phyloP scores from a whole-genome alignment of 805 yeast genomes.

The Starmerella stigmatis region DNA sequence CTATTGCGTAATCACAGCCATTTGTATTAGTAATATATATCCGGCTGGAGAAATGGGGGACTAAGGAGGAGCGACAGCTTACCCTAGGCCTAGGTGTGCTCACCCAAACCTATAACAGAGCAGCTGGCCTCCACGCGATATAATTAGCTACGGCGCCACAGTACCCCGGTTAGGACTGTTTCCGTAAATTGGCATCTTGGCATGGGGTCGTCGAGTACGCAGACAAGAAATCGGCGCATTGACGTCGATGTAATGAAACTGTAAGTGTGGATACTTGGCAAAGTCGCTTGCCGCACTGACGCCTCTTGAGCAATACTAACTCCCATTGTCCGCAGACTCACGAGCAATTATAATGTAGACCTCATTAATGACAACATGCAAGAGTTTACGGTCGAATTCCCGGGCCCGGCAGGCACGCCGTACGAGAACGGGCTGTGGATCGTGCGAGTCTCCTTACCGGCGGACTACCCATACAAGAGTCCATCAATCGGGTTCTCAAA shows the following conservation, averaged over 20 bases:
- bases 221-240: conserved; percentile 49
- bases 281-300: too few relatives aligned
- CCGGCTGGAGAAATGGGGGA: too few relatives aligned
- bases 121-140: too few relatives aligned
- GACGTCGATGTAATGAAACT: conserved; percentile 95
- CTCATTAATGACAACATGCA: conserved; percentile 75
- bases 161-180: too few relatives aligned
- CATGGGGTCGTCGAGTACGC: not conserved
- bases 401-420: conserved; percentile 80
- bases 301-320: conserved; percentile 8
- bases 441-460: conserved; percentile 85
- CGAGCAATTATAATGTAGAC: conserved; percentile 86
- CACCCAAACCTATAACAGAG: too few relatives aligned
- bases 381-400: conserved; percentile 73
- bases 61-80: too few relatives aligned
- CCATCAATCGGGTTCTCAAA: conserved; percentile 92
- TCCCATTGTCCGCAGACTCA: conserved; percentile 40
- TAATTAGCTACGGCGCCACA: too few relatives aligned
- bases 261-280: too few relatives aligned
- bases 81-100: too few relatives aligned
- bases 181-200: not conserved
- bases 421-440: conserved; percentile 87
- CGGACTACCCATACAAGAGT: conserved; percentile 87
- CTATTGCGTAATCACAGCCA: too few relatives aligned
- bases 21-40: too few relatives aligned